Conservation (phyloP, 768 basidiomycete species). For the Termitomyces bulborhizus region DNA sequence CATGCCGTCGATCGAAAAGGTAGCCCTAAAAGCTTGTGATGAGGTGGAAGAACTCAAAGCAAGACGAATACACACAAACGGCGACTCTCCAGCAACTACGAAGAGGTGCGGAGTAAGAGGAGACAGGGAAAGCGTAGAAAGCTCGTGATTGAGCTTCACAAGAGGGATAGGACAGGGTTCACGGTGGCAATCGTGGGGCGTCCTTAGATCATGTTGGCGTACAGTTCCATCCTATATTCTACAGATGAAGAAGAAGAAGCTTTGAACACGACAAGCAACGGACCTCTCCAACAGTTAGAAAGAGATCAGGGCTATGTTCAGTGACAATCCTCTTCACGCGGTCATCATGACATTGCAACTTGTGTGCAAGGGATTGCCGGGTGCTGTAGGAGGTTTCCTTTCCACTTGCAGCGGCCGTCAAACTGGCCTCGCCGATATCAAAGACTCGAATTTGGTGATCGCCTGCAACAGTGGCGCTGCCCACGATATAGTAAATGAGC, state of each 20-base stretch:
- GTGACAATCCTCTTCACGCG: conserved; percentile 77
- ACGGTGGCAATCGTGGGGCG: conserved; percentile 54
- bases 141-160: conserved; percentile 53
- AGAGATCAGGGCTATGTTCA: conserved; percentile 71
- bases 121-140: conserved; percentile 72
- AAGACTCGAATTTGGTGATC: conserved; percentile 76
- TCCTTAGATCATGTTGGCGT: conserved; percentile 80
- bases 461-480: conserved; percentile 66
- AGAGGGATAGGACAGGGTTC: conserved; percentile 66
- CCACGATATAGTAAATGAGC: not conserved
- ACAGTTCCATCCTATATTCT: conserved; percentile 70
- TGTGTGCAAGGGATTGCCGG: conserved; percentile 40
- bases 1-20: conserved; percentile 78
- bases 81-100: conserved; percentile 77
- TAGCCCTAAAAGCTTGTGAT: conserved; percentile 47
- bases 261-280: conserved; percentile 10
- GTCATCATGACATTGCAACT: conserved; percentile 63
- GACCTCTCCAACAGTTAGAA: conserved; percentile 78
- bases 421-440: conserved; percentile 48
- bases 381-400: conserved; percentile 41
- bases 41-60: not conserved
- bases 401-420: conserved; percentile 26
- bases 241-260: not conserved
- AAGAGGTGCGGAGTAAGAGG: conserved; percentile 78
- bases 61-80: conserved; percentile 47